phyloP scores from a whole-genome alignment of 768 basidiomycete species.

The Phylloporus rhodoxanthus region DNA sequence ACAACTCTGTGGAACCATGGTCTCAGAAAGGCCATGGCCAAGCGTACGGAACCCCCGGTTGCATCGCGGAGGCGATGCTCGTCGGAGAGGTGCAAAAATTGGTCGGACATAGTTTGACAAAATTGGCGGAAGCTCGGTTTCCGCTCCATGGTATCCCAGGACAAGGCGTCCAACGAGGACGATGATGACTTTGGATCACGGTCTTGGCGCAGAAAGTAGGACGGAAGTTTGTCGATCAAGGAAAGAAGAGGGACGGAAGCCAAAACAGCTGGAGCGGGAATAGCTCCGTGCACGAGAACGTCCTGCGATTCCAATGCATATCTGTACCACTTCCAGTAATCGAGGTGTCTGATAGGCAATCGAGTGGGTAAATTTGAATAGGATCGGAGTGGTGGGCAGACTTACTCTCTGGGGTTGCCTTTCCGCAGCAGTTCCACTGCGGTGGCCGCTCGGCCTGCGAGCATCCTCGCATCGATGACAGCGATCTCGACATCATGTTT shows the following conservation, averaged over 20 bases:
- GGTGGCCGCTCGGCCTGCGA: conserved; percentile 55
- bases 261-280: conserved; percentile 60
- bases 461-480: conserved; percentile 62
- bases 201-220: conserved; percentile 52
- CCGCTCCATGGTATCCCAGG: conserved; percentile 54
- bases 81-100: conserved; percentile 49
- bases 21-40: conserved; percentile 61
- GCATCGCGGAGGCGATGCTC: conserved; percentile 61
- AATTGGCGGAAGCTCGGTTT: conserved; percentile 64
- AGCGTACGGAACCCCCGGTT: conserved; percentile 59
- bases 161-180: conserved; percentile 33
- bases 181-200: conserved; percentile 25
- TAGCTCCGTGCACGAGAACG: conserved; percentile 64
- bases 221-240: conserved; percentile 62
- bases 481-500: conserved; percentile 78
- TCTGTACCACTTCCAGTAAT: conserved; percentile 74
- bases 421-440: conserved; percentile 58
- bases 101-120: conserved; percentile 61
- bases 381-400: not conserved
- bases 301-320: conserved; percentile 72
- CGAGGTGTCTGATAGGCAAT: conserved; percentile 44
- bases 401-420: conserved; percentile 52
- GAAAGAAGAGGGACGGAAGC: conserved; percentile 64
- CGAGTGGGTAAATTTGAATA: not conserved
- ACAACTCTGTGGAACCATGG: conserved; percentile 61